A percentile compares a stretch with the other conserved stretches of the same genome.
These are phyloP conservation scores for Puccinia novopanici DNA, from an alignment of 1,284 basidiomycete species.

Conservation along the genomic window DNA sequence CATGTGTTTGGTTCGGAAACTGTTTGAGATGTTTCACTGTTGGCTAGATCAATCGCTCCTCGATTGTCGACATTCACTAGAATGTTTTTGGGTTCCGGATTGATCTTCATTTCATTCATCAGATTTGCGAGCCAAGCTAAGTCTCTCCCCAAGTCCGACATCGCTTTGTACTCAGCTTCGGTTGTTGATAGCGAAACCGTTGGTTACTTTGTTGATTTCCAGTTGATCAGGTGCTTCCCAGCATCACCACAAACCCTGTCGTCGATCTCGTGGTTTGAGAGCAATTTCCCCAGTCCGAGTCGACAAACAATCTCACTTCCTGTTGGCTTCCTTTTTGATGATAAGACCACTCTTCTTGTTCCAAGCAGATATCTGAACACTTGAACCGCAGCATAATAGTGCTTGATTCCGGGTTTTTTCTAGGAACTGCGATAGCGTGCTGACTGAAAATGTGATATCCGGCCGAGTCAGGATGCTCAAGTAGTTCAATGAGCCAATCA, in stretches of 20 bases:
- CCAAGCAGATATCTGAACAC: neutral
- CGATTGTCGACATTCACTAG: neutral
- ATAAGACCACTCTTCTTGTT: neutral
- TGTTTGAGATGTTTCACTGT: neutral
- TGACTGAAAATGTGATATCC: neutral
- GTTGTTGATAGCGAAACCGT: constrained; percentile 24
- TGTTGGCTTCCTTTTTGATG: neutral
- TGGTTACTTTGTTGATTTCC: neutral
- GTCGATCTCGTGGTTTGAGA: neutral
- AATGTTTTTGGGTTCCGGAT: neutral
- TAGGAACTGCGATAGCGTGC: neutral
- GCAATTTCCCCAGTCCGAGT: neutral
- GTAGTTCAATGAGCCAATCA: neutral
- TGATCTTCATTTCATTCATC: neutral
- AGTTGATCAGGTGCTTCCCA: neutral
- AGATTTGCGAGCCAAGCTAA: constrained; percentile 59
- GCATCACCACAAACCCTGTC: neutral
- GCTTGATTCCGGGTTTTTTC: neutral
- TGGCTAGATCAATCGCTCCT: constrained; percentile 1
- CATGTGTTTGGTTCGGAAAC: no score
- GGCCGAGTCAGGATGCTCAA: neutral
- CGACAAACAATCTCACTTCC: neutral
- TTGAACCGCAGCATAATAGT: neutral
- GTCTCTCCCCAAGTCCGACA: constrained; percentile 63
- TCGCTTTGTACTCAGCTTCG: constrained; percentile 17